Percentiles rank a stretch among this genome's conserved stretches.
These are phyloP conservation scores for Cercis canadensis DNA, from an alignment of 306 rosid genomes.

Conservation along the genomic window DNA sequence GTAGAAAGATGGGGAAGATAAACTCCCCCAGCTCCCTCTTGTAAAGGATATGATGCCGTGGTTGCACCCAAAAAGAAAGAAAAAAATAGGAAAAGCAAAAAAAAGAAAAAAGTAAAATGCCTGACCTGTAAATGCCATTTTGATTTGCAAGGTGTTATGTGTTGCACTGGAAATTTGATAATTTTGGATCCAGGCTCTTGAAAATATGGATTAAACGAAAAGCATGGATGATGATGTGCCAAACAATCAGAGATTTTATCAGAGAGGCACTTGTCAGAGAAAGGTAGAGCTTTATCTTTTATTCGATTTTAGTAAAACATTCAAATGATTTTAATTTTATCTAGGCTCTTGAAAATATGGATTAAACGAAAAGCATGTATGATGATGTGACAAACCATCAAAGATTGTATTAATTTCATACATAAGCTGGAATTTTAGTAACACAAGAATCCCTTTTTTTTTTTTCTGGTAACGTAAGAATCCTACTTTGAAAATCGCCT, in stretches of 20 bases:
- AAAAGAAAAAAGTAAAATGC: background rate
- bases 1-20: conserved; percentile 1
- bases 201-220: background rate
- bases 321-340: background rate
- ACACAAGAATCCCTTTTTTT: no score
- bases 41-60: no score
- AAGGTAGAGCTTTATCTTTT: background rate
- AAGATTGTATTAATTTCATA: no score
- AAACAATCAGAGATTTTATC: background rate
- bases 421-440: no score
- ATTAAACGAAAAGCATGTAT: background rate
- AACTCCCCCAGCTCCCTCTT: no score
- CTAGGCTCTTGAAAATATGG: background rate
- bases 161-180: conserved; percentile 4
- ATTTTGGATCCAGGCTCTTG: conserved; percentile 1
- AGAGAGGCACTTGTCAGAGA: background rate
- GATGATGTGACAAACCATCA: background rate
- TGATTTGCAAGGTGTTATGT: conserved; percentile 8
- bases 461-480: no score
- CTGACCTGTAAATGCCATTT: conserved; percentile 22
- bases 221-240: conserved; percentile 4
- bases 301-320: background rate
- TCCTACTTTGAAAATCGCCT: no score
- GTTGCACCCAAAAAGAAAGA: background rate
- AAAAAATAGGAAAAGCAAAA: background rate